Evolutionary conservation across 176 grass and related monocot species (phyloP).

Genomic region (Metroxylon sagu): DNA sequence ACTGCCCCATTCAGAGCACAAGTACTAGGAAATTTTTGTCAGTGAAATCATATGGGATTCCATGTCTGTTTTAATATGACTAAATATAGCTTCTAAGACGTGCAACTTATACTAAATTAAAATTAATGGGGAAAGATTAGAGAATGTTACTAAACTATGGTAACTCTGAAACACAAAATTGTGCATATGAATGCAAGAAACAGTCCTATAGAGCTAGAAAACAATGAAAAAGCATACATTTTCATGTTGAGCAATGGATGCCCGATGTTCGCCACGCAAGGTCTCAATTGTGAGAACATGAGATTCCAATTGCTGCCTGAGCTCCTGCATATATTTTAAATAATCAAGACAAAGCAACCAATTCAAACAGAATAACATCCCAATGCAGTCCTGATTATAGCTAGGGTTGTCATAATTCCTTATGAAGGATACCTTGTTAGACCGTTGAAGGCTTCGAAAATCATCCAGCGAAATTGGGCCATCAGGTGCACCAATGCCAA

Average conservation of each 20-base stretch:
- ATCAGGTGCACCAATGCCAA: conserved; percentile 89
- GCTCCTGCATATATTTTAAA: conserved; percentile 46
- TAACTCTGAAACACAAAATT: too few species aligned
- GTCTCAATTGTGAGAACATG: conserved; percentile 83
- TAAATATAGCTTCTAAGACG: too few species aligned
- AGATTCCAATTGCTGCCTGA: conserved; percentile 85
- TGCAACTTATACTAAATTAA: too few species aligned
- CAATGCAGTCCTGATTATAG: not conserved
- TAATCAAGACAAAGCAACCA: conserved; percentile 1
- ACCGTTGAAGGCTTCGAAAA: conserved; percentile 77
- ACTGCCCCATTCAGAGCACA: too few species aligned
- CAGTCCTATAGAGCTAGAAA: not conserved
- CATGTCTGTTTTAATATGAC: too few species aligned
- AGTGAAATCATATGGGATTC: too few species aligned
- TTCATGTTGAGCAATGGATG: conserved; percentile 47
- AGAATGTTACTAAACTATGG: too few species aligned
- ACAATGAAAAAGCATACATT: conserved; percentile 35
- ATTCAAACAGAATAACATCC: conserved; percentile 5
- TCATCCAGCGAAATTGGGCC: conserved; percentile 93
- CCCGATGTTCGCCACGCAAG: conserved; percentile 46
- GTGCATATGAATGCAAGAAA: not conserved
- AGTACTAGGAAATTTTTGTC: too few species aligned
- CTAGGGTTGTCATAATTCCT: too few species aligned
- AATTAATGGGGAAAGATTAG: too few species aligned
- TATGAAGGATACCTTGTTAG: conserved; percentile 61